A percentile compares a stretch with the other conserved stretches of the same genome.
Conservation (phyloP, 306 rosid species). For the Trichosanthes cucumerina region DNA sequence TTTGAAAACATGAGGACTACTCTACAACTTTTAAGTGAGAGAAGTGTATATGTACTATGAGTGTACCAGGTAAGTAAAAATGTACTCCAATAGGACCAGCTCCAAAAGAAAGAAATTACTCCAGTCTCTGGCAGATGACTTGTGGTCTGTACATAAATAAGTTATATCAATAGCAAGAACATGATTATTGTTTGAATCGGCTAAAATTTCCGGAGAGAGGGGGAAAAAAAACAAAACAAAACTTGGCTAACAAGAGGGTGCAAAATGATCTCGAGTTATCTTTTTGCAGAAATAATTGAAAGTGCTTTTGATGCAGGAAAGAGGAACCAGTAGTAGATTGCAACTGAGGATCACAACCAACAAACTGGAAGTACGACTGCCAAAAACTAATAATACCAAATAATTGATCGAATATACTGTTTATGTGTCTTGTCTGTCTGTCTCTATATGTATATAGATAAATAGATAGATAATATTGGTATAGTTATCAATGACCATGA, state of each 20-base stretch:
- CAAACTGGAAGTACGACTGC: background rate
- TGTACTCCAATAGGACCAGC: constrained; percentile 97
- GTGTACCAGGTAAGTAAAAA: constrained; percentile 78
- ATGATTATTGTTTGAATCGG: background rate
- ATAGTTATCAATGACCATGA: background rate
- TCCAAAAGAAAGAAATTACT: constrained; percentile 94
- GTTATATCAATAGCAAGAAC: constrained; percentile 7
- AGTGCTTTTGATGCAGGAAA: background rate
- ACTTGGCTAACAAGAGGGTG: background rate
- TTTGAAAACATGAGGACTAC: constrained; percentile 34
- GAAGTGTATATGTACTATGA: background rate
- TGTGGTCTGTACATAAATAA: constrained; percentile 41
- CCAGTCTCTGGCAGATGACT: constrained; percentile 42
- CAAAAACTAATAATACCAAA: background rate
- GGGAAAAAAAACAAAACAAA: background rate
- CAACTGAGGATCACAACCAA: background rate
- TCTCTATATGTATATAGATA: background rate
- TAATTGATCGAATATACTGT: background rate
- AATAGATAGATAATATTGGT: background rate
- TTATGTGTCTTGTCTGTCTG: background rate
- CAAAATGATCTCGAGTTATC: background rate
- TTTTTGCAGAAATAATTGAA: background rate
- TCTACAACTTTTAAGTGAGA: constrained; percentile 8
- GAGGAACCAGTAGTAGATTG: background rate
- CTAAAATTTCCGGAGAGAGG: background rate